Evolutionary conservation across 768 basidiomycete species (phyloP).

Genomic region (Xanthoconium stramineum): DNA sequence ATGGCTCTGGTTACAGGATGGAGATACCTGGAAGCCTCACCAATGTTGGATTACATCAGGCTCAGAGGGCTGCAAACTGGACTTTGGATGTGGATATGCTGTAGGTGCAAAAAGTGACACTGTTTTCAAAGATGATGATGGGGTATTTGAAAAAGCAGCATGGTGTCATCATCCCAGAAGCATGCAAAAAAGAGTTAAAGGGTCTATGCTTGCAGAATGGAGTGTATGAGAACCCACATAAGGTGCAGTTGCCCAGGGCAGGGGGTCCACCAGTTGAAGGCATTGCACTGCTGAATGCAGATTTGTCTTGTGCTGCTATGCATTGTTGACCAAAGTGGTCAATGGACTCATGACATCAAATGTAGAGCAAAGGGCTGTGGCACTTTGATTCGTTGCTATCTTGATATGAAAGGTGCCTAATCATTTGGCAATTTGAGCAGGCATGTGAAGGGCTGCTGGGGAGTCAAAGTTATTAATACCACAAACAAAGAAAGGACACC

Average conservation of each 20-base stretch:
- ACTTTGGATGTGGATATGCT: background rate
- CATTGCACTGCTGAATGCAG: background rate
- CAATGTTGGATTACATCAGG: background rate
- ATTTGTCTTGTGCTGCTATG: background rate
- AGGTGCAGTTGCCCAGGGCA: background rate
- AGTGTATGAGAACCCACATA: background rate
- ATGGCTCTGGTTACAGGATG: background rate
- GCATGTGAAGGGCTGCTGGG: too few relatives aligned
- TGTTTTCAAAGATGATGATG: background rate
- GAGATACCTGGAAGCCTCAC: background rate
- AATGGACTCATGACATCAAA: too few relatives aligned
- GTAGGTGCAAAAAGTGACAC: background rate
- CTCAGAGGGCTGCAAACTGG: background rate
- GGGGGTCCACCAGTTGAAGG: background rate
- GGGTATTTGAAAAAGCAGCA: background rate
- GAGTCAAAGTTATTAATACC: too few relatives aligned
- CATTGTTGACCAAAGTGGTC: too few relatives aligned
- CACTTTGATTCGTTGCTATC: too few relatives aligned
- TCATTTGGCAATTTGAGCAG: too few relatives aligned
- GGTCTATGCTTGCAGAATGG: background rate
- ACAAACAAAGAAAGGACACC: too few relatives aligned
- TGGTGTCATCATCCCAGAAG: background rate
- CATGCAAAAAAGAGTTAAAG: background rate
- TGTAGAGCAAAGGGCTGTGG: too few relatives aligned
- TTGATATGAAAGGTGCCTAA: too few relatives aligned